Base-by-base conservation (phyloP, 257 asterid genomes). In the Linderniella brevidens region DNA sequence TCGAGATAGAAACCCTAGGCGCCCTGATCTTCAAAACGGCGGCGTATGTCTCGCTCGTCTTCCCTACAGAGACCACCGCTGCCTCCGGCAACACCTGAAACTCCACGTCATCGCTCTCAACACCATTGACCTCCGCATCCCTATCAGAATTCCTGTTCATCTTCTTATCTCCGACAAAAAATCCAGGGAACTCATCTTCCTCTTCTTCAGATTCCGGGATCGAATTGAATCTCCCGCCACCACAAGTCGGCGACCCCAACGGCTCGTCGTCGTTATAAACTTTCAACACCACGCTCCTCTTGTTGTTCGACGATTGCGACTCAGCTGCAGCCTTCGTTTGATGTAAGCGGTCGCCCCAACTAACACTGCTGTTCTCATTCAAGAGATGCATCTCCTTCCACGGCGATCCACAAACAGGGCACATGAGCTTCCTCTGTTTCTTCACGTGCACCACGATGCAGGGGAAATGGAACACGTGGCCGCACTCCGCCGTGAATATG, bases 401-500 rank as follows among this genome's bases (percentile, higher is more conserved):
- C 8, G 76, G 54, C 48, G 71, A 59, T 46, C 50, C 65, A 66
- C 99, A 90, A 17, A 68, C 70, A 2, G 99, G 96, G 55, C 99
- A 90, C 51, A 65, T 52, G 58, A 79, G 93, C 8, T 68, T 43
- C 0, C 63, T 75, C 60, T 79, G 74, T 61, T 79, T 75, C 70
- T 74, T 77, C 41, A 70, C 68, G 59, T 77, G 83, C 14, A 73
- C 74, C 42, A 93, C 77, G 43, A 90, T 74, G 71, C 99, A 90
- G 16, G 82, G 96, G 29, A 82, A 90, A 37, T 90, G 99, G 64
- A 90, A 90, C 61, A 74, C 71, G 68, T 90, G 90, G 55, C 81
- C 73, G 68, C 99, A 90, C 72, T 85, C 96, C 68, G 99, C 96
- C 74, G 96, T 90, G 82, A 90, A 85, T 39, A 82, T 82, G 15